Conservation (phyloP, 2,329 filamentous ascomycete species). For the Xylariaceae sp. region DNA sequence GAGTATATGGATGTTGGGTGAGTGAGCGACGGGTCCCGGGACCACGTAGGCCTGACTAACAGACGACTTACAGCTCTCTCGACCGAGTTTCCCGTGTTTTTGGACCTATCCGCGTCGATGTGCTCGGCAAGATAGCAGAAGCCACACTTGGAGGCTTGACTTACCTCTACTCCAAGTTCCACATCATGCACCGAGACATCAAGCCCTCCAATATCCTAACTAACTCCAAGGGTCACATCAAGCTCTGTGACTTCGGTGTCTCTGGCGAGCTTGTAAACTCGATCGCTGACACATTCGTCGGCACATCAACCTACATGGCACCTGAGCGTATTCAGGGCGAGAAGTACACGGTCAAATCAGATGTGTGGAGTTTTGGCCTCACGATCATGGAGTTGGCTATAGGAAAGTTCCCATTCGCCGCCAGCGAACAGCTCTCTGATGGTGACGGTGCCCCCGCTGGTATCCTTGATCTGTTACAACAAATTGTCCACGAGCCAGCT, state of each 20-base stretch:
- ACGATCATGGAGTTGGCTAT: slow-evolving; percentile 97
- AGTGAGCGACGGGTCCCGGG: slow-evolving; percentile 34
- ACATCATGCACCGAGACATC: slow-evolving; percentile 99
- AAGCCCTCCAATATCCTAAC: slow-evolving; percentile 97
- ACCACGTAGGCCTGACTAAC: slow-evolving; percentile 21
- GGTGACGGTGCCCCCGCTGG: slow-evolving; percentile 82
- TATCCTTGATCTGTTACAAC: slow-evolving; percentile 91
- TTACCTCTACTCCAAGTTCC: slow-evolving; percentile 91
- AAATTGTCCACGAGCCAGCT: slow-evolving; percentile 94
- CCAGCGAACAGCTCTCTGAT: slow-evolving; percentile 66
- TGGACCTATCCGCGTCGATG: slow-evolving; percentile 90
- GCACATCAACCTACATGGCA: slow-evolving; percentile 98
- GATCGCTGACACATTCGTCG: slow-evolving; percentile 96
- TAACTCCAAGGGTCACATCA: slow-evolving; percentile 91
- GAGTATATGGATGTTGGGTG: slow-evolving; percentile 99
- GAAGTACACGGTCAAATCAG: slow-evolving; percentile 95
- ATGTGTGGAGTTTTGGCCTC: slow-evolving; percentile 97
- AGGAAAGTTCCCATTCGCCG: slow-evolving; percentile 90
- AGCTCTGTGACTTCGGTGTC: slow-evolving; percentile 98
- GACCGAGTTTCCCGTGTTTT: slow-evolving; percentile 94
- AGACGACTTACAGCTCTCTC: slow-evolving; percentile 60
- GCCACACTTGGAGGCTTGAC: slow-evolving; percentile 89
- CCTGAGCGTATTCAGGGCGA: slow-evolving; percentile 96
- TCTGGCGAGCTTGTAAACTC: slow-evolving; percentile 97
- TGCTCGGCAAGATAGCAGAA: slow-evolving; percentile 95